These are phyloP conservation scores for Fusarium cicatricum DNA, from an alignment of 2,329 filamentous ascomycete genomes.

Conservation along the genomic window DNA sequence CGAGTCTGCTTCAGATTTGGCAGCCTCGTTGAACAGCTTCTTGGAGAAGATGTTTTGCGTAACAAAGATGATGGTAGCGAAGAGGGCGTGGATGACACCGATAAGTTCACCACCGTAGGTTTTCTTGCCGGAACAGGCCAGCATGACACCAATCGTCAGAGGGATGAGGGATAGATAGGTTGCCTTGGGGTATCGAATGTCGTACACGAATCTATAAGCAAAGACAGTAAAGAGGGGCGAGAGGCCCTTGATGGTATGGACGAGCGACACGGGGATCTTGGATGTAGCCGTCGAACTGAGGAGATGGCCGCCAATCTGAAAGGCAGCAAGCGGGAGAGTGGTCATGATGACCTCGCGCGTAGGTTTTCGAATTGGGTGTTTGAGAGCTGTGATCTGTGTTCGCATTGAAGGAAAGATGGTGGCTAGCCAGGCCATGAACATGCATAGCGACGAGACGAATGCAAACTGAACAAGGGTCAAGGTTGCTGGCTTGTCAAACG, in stretches of 20 bases:
- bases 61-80: slow-evolving; percentile 93
- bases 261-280: slow-evolving; percentile 93
- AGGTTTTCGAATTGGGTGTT: slow-evolving; percentile 83
- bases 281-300: slow-evolving; percentile 93
- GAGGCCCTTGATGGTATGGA: slow-evolving; percentile 98
- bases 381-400: slow-evolving; percentile 77
- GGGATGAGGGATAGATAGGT: slow-evolving; percentile 93
- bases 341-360: slow-evolving; percentile 83
- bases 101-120: slow-evolving; percentile 84
- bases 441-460: slow-evolving; percentile 88
- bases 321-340: slow-evolving; percentile 89
- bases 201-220: slow-evolving; percentile 88
- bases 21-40: slow-evolving; percentile 94
- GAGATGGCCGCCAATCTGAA: slow-evolving; percentile 93
- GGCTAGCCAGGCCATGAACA: slow-evolving; percentile 80
- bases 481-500: slow-evolving; percentile 88
- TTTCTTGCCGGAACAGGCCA: slow-evolving; percentile 88
- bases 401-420: slow-evolving; percentile 75
- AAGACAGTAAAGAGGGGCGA: slow-evolving; percentile 95
- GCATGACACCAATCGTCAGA: slow-evolving; percentile 90
- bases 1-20: slow-evolving; percentile 81
- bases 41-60: slow-evolving; percentile 99
- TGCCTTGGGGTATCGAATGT: slow-evolving; percentile 84
- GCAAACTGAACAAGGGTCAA: slow-evolving; percentile 93
- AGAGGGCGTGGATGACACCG: slow-evolving; percentile 87